Evolutionary conservation across 2,329 filamentous ascomycete species (phyloP).

Genomic region (Fusarium sp.): DNA sequence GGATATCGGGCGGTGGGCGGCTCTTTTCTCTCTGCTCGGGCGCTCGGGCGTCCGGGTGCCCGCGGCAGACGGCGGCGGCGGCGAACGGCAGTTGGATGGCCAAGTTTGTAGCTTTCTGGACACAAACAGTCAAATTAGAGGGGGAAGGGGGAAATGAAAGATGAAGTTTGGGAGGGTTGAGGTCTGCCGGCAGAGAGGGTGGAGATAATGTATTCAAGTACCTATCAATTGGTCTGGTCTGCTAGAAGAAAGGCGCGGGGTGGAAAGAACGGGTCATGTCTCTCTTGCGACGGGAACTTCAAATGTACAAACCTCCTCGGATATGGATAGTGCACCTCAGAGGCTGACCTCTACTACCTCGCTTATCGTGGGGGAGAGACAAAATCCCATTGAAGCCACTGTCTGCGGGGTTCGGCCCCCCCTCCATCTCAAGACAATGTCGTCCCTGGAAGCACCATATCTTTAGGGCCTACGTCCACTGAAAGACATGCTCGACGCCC

Average conservation of each 20-base stretch:
- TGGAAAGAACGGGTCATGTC: conserved; percentile 31
- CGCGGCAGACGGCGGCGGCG: conserved; percentile 43
- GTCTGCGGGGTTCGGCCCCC: conserved; percentile 3
- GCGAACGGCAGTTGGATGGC: conserved; percentile 22
- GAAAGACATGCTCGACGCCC: not conserved
- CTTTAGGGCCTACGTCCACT: not conserved
- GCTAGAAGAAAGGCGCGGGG: conserved; percentile 19
- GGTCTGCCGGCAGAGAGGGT: conserved; percentile 25
- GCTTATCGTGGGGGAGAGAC: conserved; percentile 6
- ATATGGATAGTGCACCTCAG: not conserved
- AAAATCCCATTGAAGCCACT: not conserved
- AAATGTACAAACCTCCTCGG: not conserved
- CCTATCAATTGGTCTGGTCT: conserved; percentile 29
- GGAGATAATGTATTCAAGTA: conserved; percentile 25
- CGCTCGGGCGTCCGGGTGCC: conserved; percentile 47
- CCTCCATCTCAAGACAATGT: not conserved
- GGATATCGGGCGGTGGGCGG: conserved; percentile 36
- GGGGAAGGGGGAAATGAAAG: not conserved
- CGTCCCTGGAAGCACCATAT: not conserved
- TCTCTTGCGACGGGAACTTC: conserved; percentile 10
- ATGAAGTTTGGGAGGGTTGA: conserved; percentile 30
- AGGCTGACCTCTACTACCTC: not conserved
- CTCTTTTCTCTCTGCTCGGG: conserved; percentile 43
- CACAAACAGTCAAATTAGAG: conserved; percentile 3
- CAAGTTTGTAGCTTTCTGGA: conserved; percentile 9